phyloP scores from a whole-genome alignment of 495 filamentous ascomycete species.

The Tuber borchii region DNA sequence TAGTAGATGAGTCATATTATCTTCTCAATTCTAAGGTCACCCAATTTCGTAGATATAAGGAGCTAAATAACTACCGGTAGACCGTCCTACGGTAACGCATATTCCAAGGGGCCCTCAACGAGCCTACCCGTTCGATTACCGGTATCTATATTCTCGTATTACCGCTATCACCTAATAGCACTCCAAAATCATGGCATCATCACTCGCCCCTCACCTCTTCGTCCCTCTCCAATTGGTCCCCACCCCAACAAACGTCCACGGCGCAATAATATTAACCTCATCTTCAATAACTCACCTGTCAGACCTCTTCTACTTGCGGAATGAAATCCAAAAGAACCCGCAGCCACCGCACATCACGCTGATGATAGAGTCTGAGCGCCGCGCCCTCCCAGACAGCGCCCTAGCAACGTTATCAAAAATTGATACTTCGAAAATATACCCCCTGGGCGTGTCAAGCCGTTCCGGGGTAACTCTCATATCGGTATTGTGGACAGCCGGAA shows the following conservation, averaged over 20 bases:
- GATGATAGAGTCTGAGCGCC: constrained; percentile 10
- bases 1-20: background rate
- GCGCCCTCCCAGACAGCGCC: background rate
- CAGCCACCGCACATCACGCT: constrained; percentile 13
- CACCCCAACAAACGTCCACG: background rate
- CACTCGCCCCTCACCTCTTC: constrained; percentile 4
- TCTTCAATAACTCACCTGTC: constrained; percentile 7
- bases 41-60: background rate
- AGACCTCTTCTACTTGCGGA: background rate
- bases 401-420: background rate
- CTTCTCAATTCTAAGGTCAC: background rate
- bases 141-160: background rate
- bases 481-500: constrained; percentile 20
- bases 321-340: background rate
- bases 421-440: constrained; percentile 12
- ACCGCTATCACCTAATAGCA: background rate
- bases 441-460: background rate
- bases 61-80: background rate
- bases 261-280: constrained; percentile 3
- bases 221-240: constrained; percentile 3
- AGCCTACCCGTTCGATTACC: background rate
- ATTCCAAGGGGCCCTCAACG: background rate
- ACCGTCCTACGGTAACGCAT: background rate
- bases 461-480: constrained; percentile 7
- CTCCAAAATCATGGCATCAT: background rate